These are phyloP conservation scores for Jamesozyma piceae DNA, from an alignment of 805 yeast species.

Conservation along the genomic window DNA sequence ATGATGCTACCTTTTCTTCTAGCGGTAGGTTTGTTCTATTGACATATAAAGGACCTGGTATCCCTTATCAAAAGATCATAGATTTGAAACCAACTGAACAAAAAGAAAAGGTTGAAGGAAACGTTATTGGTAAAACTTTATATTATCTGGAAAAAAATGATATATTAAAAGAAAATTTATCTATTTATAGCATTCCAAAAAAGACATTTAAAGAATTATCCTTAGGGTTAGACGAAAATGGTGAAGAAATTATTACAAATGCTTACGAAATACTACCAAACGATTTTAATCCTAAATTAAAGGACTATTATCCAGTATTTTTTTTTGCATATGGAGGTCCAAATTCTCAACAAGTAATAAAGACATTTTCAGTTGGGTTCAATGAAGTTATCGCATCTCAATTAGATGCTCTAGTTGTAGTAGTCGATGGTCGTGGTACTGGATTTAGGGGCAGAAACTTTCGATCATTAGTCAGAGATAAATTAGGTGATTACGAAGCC, in stretches of 20 bases:
- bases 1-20: slow-evolving; percentile 62
- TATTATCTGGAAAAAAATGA: slow-evolving; percentile 34
- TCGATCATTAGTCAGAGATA: slow-evolving; percentile 72
- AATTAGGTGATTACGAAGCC: slow-evolving; percentile 74
- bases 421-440: slow-evolving; percentile 96
- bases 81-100: slow-evolving; percentile 35
- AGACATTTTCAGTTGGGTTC: slow-evolving; percentile 52
- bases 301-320: slow-evolving; percentile 67
- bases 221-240: slow-evolving; percentile 41
- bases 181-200: slow-evolving; percentile 48
- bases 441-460: slow-evolving; percentile 77
- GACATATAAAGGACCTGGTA: slow-evolving; percentile 65
- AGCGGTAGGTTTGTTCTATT: slow-evolving; percentile 68
- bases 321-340: slow-evolving; percentile 96
- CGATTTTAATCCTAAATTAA: slow-evolving; percentile 44
- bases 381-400: slow-evolving; percentile 71
- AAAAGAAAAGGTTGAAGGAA: slow-evolving; percentile 12
- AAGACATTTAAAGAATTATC: slow-evolving; percentile 43
- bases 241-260: slow-evolving; percentile 45
- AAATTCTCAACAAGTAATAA: slow-evolving; percentile 73
- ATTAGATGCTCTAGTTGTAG: slow-evolving; percentile 75
- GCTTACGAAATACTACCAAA: slow-evolving; percentile 71
- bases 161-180: slow-evolving; percentile 32
- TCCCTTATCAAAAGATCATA: slow-evolving; percentile 70
- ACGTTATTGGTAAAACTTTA: slow-evolving; percentile 23